These are phyloP conservation scores for Tulasnella sp. DNA, from an alignment of 768 basidiomycete species.

Conservation along the genomic window DNA sequence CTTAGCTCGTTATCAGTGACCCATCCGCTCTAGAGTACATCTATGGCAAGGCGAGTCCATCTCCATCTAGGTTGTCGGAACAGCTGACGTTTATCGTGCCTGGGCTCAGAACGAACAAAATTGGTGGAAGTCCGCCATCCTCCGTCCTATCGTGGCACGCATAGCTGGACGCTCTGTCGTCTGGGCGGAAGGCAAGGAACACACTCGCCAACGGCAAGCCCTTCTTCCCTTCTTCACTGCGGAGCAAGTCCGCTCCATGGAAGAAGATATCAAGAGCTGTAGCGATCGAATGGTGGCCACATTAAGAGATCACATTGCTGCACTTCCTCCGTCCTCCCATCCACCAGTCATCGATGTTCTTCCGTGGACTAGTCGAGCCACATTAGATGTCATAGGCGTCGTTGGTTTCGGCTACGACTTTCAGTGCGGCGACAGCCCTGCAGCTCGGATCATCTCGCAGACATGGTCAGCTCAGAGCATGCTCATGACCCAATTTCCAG, in stretches of 20 bases:
- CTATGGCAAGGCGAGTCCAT: constrained; percentile 10
- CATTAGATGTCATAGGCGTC: constrained; percentile 37
- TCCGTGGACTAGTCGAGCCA: constrained; percentile 27
- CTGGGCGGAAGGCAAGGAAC: constrained; percentile 42
- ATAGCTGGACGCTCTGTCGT: constrained; percentile 38
- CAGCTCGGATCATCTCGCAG: constrained; percentile 34
- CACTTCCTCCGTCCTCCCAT: background rate
- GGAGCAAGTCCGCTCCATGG: constrained; percentile 25
- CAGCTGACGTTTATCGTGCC: background rate
- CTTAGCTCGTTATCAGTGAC: constrained; percentile 32
- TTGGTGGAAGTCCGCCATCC: constrained; percentile 28
- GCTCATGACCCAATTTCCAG: background rate
- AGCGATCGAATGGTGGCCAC: constrained; percentile 14
- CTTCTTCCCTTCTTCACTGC: constrained; percentile 30
- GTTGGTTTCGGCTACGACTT: constrained; percentile 46
- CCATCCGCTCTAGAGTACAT: constrained; percentile 31
- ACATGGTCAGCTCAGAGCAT: constrained; percentile 32
- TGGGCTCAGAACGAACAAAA: background rate
- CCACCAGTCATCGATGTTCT: constrained; percentile 25
- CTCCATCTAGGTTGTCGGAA: background rate
- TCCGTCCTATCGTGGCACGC: constrained; percentile 37
- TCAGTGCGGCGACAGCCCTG: constrained; percentile 35
- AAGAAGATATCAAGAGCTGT: constrained; percentile 20
- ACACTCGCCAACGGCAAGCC: constrained; percentile 33
- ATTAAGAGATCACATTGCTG: background rate